Evolutionary conservation across 371 early-diverging fungal genomes (phyloP).

Genomic region (Rhizopus delemar): DNA sequence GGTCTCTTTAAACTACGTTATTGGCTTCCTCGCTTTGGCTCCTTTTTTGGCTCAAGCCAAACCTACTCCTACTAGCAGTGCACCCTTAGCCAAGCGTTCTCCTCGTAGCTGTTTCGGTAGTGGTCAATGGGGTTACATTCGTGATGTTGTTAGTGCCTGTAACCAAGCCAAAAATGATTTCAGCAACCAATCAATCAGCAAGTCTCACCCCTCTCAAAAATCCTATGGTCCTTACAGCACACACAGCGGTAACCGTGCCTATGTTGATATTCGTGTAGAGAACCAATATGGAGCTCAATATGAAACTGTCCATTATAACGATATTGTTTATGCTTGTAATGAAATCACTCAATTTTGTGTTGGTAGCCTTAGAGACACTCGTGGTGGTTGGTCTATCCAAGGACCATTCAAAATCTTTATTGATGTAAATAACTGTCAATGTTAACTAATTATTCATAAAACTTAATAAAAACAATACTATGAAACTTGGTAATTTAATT

Average conservation of each 20-base stretch:
- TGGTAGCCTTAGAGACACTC: not conserved
- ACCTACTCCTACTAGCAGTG: not conserved
- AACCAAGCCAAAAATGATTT: not conserved
- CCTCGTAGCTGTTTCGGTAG: not conserved
- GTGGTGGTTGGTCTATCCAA: constrained; percentile 3
- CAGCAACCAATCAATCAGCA: not conserved
- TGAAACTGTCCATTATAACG: not conserved
- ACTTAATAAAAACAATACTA: too few relatives aligned
- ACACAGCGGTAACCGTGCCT: not conserved
- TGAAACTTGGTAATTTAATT: too few relatives aligned
- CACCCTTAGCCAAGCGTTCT: not conserved
- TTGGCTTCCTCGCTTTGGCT: not conserved
- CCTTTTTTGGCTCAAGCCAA: constrained; percentile 3
- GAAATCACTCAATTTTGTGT: not conserved
- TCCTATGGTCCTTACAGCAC: not conserved
- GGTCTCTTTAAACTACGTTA: not conserved
- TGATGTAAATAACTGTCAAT: not conserved
- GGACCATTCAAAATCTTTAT: not conserved
- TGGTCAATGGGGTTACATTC: constrained; percentile 1
- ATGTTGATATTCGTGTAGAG: not conserved
- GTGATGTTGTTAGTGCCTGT: not conserved
- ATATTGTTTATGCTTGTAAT: not conserved
- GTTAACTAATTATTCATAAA: not conserved
- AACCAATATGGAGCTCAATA: not conserved
- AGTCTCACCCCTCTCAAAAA: not conserved